Evolutionary conservation across 2,329 filamentous ascomycete genomes (phyloP).

Genomic region (Coccinonectria pachysandricola): DNA sequence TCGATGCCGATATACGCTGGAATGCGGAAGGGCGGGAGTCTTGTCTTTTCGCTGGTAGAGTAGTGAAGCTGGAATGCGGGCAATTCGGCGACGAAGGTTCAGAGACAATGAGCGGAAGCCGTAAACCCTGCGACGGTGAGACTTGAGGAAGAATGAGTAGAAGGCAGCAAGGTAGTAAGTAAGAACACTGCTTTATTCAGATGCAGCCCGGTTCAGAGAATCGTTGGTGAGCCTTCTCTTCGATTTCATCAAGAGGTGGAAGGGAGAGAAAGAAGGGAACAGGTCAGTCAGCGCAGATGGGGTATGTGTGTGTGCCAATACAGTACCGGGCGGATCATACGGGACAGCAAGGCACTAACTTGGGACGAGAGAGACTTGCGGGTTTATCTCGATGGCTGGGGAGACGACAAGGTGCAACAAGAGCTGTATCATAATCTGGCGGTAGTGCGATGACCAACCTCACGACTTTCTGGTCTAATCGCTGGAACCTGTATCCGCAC

Average conservation of each 20-base stretch:
- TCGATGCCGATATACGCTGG: conserved; percentile 6
- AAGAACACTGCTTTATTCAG: too few species aligned
- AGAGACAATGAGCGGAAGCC: conserved; percentile 18
- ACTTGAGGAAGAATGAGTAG: conserved; percentile 4
- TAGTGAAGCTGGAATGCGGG: conserved; percentile 13
- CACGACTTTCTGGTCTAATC: conserved; percentile 17
- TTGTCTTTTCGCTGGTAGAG: conserved; percentile 9
- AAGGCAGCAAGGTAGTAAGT: background rate
- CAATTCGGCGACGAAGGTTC: conserved; percentile 10
- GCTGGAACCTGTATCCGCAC: too few species aligned
- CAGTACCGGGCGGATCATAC: too few species aligned
- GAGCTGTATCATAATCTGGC: too few species aligned
- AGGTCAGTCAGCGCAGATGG: conserved; percentile 1
- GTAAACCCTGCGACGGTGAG: conserved; percentile 15
- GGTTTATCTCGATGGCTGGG: background rate
- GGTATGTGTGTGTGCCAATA: too few species aligned
- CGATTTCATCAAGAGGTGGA: conserved; percentile 6
- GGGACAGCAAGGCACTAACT: too few species aligned
- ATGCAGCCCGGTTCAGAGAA: too few species aligned
- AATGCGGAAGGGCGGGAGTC: conserved; percentile 12
- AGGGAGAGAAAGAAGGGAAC: conserved; percentile 8
- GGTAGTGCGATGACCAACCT: conserved; percentile 14
- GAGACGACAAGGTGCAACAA: too few species aligned
- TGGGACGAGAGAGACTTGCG: too few species aligned
- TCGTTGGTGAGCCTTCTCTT: conserved; percentile 6